Evolutionary conservation across 371 early-diverging fungal species (phyloP).

Genomic region (Mortierella sp.): DNA sequence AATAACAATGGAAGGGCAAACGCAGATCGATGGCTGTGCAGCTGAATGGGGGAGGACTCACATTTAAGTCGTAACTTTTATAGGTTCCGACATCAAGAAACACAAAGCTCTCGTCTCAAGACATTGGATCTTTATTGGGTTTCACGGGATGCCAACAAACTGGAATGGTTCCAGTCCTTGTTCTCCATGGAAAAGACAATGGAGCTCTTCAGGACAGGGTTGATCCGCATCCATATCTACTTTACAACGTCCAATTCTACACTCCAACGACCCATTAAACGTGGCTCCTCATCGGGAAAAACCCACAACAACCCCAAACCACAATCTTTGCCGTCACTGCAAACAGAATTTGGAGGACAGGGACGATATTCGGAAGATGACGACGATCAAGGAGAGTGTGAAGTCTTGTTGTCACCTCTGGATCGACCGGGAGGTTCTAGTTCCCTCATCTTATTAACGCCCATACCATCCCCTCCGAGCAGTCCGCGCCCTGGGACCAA

Average conservation of each 20-base stretch:
- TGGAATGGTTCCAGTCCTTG: conserved; percentile 52
- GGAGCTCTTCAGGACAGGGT: conserved; percentile 50
- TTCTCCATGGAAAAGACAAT: conserved; percentile 53
- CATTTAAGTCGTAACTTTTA: conserved; percentile 59
- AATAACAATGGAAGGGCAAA: conserved; percentile 14
- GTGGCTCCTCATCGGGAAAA: conserved; percentile 6
- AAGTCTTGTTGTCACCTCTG: conserved; percentile 40
- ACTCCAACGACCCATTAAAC: not conserved
- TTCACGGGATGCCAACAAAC: conserved; percentile 42
- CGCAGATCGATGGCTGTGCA: conserved; percentile 31
- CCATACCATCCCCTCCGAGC: conserved; percentile 19
- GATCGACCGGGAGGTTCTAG: conserved; percentile 17
- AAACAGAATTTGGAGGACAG: not conserved
- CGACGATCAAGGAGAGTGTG: conserved; percentile 37
- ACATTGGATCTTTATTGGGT: conserved; percentile 52
- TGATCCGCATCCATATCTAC: conserved; percentile 54
- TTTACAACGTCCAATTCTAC: conserved; percentile 26
- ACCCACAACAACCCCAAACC: not conserved
- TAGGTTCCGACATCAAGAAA: conserved; percentile 55
- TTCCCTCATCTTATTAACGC: conserved; percentile 29
- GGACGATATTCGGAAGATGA: conserved; percentile 46
- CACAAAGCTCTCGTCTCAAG: conserved; percentile 46
- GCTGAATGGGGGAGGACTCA: conserved; percentile 28
- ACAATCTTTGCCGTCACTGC: not conserved
- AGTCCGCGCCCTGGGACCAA: not conserved